Evolutionary conservation across 2,329 filamentous ascomycete genomes (phyloP).

Genomic region (Lasiodiplodia theobromae): DNA sequence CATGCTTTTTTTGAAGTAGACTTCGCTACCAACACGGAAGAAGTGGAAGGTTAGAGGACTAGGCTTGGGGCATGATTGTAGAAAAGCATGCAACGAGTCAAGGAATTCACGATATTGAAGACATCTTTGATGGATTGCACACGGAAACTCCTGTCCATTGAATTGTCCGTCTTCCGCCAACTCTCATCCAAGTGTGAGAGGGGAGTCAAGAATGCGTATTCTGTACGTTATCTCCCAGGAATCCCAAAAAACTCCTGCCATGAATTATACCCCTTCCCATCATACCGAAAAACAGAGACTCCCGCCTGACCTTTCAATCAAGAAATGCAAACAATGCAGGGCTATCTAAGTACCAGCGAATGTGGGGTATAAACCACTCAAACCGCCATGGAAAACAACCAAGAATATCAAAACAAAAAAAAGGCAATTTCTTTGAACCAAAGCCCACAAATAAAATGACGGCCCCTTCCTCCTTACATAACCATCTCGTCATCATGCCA

Average conservation of each 20-base stretch:
- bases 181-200: background rate
- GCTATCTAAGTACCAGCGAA: slow-evolving; percentile 11
- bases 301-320: background rate
- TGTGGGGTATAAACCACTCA: slow-evolving; percentile 16
- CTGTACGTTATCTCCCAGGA: background rate
- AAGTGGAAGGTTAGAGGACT: background rate
- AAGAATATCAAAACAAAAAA: background rate
- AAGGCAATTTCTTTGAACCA: no score
- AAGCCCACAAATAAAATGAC: background rate
- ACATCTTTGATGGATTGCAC: background rate
- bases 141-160: background rate
- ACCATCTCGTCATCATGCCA: slow-evolving; percentile 49
- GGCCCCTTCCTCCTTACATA: slow-evolving; percentile 38
- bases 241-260: background rate
- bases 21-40: background rate
- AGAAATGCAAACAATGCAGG: background rate
- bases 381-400: background rate
- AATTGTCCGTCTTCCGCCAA: background rate
- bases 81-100: slow-evolving; percentile 7
- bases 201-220: background rate
- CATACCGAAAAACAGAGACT: background rate
- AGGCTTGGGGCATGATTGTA: background rate
- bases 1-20: slow-evolving; percentile 20
- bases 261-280: background rate
- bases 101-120: slow-evolving; percentile 20